Conservation (phyloP, 1,284 basidiomycete genomes). For the Chondrostereum purpureum region DNA sequence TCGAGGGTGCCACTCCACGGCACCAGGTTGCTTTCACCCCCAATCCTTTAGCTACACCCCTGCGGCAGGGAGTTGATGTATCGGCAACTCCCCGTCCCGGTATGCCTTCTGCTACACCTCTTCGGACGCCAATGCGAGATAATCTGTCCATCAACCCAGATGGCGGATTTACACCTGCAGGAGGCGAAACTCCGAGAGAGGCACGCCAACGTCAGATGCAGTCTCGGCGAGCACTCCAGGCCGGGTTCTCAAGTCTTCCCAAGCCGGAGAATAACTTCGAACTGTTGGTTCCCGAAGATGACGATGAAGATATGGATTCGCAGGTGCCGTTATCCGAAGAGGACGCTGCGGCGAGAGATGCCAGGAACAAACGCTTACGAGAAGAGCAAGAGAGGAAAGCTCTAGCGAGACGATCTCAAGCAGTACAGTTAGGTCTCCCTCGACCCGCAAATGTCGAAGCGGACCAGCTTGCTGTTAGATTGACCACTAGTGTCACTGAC, state of each 20-base stretch:
- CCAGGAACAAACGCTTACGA: slow-evolving; percentile 56
- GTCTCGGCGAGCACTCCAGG: slow-evolving; percentile 68
- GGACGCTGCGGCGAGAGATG: slow-evolving; percentile 92
- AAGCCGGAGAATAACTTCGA: slow-evolving; percentile 98
- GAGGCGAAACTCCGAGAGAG: slow-evolving; percentile 71
- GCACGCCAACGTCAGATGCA: slow-evolving; percentile 58
- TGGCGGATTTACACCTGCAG: slow-evolving; percentile 34
- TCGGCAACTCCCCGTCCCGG: slow-evolving; percentile 59
- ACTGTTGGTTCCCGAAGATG: slow-evolving; percentile 85
- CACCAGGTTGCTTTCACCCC: slow-evolving; percentile 87
- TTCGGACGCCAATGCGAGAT: slow-evolving; percentile 90
- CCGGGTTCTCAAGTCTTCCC: slow-evolving; percentile 82
- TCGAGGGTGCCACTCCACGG: slow-evolving; percentile 87
- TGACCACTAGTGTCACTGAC: slow-evolving; percentile 46
- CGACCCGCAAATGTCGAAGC: slow-evolving; percentile 83
- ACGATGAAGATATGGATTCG: slow-evolving; percentile 53
- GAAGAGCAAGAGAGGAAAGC: slow-evolving; percentile 78
- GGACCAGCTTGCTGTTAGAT: slow-evolving; percentile 50
- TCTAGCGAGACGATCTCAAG: slow-evolving; percentile 75
- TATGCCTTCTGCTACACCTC: slow-evolving; percentile 62
- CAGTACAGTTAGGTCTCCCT: slow-evolving; percentile 81
- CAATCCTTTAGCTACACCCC: slow-evolving; percentile 89
- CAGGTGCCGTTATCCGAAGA: slow-evolving; percentile 53
- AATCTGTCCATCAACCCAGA: slow-evolving; percentile 84
- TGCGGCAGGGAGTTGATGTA: slow-evolving; percentile 42